phyloP scores from a whole-genome alignment of 495 filamentous ascomycete species.

The Aspergillus sclerotioniger region DNA sequence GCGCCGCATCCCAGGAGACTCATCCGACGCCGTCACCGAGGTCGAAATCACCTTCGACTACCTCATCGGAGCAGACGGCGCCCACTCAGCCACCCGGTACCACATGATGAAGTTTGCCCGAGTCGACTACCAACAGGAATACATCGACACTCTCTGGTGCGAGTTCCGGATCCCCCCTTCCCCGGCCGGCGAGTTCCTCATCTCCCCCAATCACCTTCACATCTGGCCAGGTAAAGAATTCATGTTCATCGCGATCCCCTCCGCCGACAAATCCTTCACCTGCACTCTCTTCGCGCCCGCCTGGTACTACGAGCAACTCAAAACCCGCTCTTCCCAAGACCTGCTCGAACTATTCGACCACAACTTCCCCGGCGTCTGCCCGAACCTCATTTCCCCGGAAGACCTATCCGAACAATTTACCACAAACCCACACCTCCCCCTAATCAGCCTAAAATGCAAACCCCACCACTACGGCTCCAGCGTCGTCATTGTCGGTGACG shows the following conservation, averaged over 20 bases:
- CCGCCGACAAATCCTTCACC: slow-evolving; percentile 85
- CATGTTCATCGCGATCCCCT: slow-evolving; percentile 98
- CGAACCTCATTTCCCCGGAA: slow-evolving; percentile 67
- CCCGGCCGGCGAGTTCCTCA: slow-evolving; percentile 58
- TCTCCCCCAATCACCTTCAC: slow-evolving; percentile 89
- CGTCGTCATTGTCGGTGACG: slow-evolving; percentile 88
- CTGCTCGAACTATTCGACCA: slow-evolving; percentile 71
- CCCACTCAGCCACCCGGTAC: slow-evolving; percentile 83
- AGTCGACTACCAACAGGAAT: slow-evolving; percentile 90
- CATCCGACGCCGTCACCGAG: slow-evolving; percentile 46
- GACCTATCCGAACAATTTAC: slow-evolving; percentile 70
- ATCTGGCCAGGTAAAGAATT: slow-evolving; percentile 92
- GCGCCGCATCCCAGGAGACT: slow-evolving; percentile 34
- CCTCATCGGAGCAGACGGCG: slow-evolving; percentile 93
- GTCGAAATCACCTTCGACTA: slow-evolving; percentile 83
- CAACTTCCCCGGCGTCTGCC: slow-evolving; percentile 83
- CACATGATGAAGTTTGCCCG: slow-evolving; percentile 91
- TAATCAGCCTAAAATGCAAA: slow-evolving; percentile 88
- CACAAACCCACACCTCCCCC: slow-evolving; percentile 79
- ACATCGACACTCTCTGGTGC: slow-evolving; percentile 97
- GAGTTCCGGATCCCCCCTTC: slow-evolving; percentile 80
- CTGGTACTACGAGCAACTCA: slow-evolving; percentile 48
- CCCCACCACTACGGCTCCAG: slow-evolving; percentile 78
- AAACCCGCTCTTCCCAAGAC: slow-evolving; percentile 45
- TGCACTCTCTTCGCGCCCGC: slow-evolving; percentile 88